Percentiles rank a stretch among this genome's conserved stretches.
phyloP scores from a whole-genome alignment of 2,329 filamentous ascomycete species.

The Aspergillus spinulosporus region DNA sequence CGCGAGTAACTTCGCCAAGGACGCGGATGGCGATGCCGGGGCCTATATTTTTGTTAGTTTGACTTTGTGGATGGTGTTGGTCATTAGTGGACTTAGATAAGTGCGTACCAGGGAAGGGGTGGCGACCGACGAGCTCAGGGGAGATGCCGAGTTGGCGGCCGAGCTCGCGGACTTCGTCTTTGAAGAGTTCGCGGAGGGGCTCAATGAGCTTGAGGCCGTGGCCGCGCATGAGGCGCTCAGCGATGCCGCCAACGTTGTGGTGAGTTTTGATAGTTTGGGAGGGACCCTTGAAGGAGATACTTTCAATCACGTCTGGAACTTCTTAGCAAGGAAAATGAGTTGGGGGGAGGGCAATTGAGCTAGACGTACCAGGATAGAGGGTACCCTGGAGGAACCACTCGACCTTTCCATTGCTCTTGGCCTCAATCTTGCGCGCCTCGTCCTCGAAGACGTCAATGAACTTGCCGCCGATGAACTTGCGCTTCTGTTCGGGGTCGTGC shows the following conservation, averaged over 20 bases:
- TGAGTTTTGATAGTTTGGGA: conserved; percentile 73
- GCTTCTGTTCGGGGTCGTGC: conserved; percentile 78
- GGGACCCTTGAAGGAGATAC: conserved; percentile 71
- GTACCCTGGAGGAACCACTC: conserved; percentile 88
- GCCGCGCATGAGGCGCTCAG: conserved; percentile 53
- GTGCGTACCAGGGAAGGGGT: conserved; percentile 53
- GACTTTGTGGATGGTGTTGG: conserved; percentile 40
- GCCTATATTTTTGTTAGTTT: conserved; percentile 40
- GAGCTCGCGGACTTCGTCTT: conserved; percentile 74
- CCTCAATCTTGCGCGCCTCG: conserved; percentile 73
- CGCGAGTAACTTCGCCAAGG: conserved; percentile 78
- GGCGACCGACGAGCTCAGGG: conserved; percentile 75
- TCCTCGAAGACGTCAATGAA: conserved; percentile 83
- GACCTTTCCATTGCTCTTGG: conserved; percentile 67
- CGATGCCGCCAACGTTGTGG: conserved; percentile 46
- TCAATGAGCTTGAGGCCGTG: conserved; percentile 61
- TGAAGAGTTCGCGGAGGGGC: conserved; percentile 77
- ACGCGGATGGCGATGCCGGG: conserved; percentile 76
- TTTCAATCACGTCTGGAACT: conserved; percentile 60
- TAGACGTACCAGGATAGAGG: conserved; percentile 61
- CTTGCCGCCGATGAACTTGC: conserved; percentile 83
- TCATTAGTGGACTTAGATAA: not conserved
- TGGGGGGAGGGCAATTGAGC: not conserved
- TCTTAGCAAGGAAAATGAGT: not conserved
- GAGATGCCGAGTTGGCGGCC: conserved; percentile 70